Percentiles rank a stretch among this genome's conserved stretches.
Evolutionary conservation across 306 rosid genomes (phyloP).

Genomic region (Luffa aegyptiaca): DNA sequence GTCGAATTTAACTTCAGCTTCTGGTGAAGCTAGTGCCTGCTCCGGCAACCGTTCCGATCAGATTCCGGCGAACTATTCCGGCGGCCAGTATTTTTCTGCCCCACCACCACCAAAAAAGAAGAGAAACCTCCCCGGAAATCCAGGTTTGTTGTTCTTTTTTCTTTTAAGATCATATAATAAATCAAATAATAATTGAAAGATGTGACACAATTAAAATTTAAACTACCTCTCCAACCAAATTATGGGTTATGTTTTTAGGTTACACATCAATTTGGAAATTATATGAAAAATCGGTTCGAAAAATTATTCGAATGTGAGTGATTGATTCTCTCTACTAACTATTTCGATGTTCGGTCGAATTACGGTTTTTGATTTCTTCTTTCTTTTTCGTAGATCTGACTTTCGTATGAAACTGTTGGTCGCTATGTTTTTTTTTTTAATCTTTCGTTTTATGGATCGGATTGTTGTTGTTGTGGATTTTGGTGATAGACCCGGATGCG

Average conservation of each 20-base stretch:
- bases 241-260: not conserved
- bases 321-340: too few relatives aligned
- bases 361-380: too few relatives aligned
- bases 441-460: not conserved
- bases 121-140: conserved; percentile 96
- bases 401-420: not conserved
- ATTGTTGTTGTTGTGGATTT: not conserved
- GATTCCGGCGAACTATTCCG: conserved; percentile 27
- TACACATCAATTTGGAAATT: not conserved
- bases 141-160: conserved; percentile 34
- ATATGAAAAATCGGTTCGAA: not conserved
- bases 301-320: too few relatives aligned
- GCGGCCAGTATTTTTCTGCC: conserved; percentile 34
- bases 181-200: not conserved
- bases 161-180: not conserved
- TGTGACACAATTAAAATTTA: not conserved
- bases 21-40: conserved; percentile 84
- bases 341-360: too few relatives aligned
- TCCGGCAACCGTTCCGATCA: conserved; percentile 63
- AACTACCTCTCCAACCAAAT: not conserved
- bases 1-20: conserved; percentile 88
- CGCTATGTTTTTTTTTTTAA: not conserved
- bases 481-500: conserved; percentile 78
- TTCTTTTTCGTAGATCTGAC: too few relatives aligned
- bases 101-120: conserved; percentile 51